phyloP scores from a whole-genome alignment of 2,329 filamentous ascomycete species.

The Calonectria honghensis region DNA sequence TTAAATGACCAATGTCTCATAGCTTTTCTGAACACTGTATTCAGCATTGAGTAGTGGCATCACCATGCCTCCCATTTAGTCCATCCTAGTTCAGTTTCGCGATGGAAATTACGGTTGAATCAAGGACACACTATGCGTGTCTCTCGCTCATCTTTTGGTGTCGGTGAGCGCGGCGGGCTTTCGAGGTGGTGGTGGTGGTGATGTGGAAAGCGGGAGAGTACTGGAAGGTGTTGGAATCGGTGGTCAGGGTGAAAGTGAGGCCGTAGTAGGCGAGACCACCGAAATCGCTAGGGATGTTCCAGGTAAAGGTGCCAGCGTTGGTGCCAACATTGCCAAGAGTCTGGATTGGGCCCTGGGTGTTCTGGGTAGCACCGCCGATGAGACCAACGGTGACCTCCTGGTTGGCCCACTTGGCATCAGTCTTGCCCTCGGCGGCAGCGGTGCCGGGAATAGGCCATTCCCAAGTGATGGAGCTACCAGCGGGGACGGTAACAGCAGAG shows the following conservation, averaged over 20 bases:
- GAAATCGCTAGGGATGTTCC: slow-evolving; percentile 69
- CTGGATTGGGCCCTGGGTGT: slow-evolving; percentile 64
- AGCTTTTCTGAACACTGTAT: no score
- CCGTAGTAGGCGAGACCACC: slow-evolving; percentile 72
- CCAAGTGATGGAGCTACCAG: slow-evolving; percentile 25
- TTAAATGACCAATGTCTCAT: no score
- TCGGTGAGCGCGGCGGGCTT: slow-evolving; percentile 31
- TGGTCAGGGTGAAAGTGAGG: slow-evolving; percentile 72
- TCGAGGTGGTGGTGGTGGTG: slow-evolving; percentile 45
- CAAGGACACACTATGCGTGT: no score
- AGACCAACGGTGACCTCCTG: slow-evolving; percentile 71
- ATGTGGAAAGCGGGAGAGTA: slow-evolving; percentile 79
- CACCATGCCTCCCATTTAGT: no score
- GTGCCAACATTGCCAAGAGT: slow-evolving; percentile 68
- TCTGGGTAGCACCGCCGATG: slow-evolving; percentile 69
- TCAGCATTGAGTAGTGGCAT: no score
- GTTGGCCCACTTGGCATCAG: slow-evolving; percentile 58
- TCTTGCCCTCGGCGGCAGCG: slow-evolving; percentile 36
- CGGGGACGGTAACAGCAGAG: not conserved
- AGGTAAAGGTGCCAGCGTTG: slow-evolving; percentile 68
- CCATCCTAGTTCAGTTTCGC: no score
- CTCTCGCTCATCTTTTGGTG: slow-evolving; percentile 43
- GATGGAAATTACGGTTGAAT: no score
- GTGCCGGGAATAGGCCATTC: slow-evolving; percentile 66
- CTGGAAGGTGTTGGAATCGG: slow-evolving; percentile 72